Evolutionary conservation across 2,329 filamentous ascomycete species (phyloP), one percentile per base, ranked within the genome.

Genomic region (Sclerotinia spermophila): DNA sequence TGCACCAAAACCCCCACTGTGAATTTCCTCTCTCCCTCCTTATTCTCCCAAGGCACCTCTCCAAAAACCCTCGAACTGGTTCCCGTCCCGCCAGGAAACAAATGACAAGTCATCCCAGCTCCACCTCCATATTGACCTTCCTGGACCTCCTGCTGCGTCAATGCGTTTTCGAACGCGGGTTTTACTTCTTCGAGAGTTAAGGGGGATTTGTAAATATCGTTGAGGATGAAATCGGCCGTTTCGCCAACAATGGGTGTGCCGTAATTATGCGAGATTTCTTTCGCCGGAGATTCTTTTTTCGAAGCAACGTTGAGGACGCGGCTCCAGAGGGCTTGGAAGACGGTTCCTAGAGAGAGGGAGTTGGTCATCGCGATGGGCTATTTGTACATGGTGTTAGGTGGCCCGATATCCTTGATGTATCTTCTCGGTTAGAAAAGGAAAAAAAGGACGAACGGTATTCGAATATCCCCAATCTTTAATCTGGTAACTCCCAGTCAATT

Each of bases 71-170:
- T 84, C 62, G 85, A 88, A 74, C 85, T 85, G 0, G 85, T 88
- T 1, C 89, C 89, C 0, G 89, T 92, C 0, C 89, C 89, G 48
- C 88, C 89, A 77, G 91, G 90, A 81, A 87, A 90, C 73, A 84
- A 84, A 75, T 90, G 87, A 76, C 87, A 89, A 51, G 87, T 83
- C 87, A 91, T 90, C 21, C 88, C 89, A 0, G 88, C 89, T n/a
- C 89, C 89, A 27, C 89, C 89, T 4, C 89, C 89, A 2, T 84
- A 84, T 74, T 87, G 88, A 0, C 89, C 89, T 78, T 92, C 89
- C 2, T 80, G 79, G 0, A 91, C 87, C 15, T 75, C 74, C 0
- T 81, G 79, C 2, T 83, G 86, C 13, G 82, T 80, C 3, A 80
- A 81, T 0, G 86, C 87, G 11, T 78, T 81, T 44, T 83, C 81